Evolutionary conservation across 306 rosid genomes (phyloP).

Genomic region (Datisca glomerata): DNA sequence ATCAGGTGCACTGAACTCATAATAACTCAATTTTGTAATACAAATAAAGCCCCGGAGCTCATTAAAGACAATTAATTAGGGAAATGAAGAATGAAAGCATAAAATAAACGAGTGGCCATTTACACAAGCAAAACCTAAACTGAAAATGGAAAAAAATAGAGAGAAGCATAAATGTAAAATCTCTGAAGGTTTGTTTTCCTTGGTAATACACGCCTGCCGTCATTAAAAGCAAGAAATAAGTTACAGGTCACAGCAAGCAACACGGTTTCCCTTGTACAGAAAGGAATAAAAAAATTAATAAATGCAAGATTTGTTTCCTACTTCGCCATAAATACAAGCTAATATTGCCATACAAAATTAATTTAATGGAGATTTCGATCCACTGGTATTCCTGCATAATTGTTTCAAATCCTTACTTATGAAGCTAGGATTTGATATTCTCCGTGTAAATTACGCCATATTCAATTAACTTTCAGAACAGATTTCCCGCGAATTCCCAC

Average conservation of each 20-base stretch:
- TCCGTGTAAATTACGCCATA: constrained; percentile 15
- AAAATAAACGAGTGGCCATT: neutral
- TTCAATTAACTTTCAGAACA: no score
- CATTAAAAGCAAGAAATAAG: neutral
- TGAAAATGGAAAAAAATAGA: neutral
- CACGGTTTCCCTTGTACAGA: neutral
- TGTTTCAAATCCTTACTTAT: constrained; percentile 1
- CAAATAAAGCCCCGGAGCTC: constrained; percentile 1
- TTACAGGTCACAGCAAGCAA: neutral
- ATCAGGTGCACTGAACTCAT: constrained; percentile 9
- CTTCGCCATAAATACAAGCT: neutral
- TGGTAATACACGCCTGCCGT: neutral
- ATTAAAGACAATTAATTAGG: constrained; percentile 5
- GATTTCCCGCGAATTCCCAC: no score
- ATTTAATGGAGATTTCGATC: neutral
- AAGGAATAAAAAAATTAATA: constrained; percentile 1
- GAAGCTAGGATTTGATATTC: constrained; percentile 3
- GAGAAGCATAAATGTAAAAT: neutral
- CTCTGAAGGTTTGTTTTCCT: neutral
- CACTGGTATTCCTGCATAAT: neutral
- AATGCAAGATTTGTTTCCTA: neutral
- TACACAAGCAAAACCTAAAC: constrained; percentile 1
- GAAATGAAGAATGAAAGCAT: neutral
- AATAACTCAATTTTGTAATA: constrained; percentile 4
- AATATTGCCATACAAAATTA: neutral